phyloP scores from a whole-genome alignment of 164 flowering plant species.

The Tetrastigma voinierianum region DNA sequence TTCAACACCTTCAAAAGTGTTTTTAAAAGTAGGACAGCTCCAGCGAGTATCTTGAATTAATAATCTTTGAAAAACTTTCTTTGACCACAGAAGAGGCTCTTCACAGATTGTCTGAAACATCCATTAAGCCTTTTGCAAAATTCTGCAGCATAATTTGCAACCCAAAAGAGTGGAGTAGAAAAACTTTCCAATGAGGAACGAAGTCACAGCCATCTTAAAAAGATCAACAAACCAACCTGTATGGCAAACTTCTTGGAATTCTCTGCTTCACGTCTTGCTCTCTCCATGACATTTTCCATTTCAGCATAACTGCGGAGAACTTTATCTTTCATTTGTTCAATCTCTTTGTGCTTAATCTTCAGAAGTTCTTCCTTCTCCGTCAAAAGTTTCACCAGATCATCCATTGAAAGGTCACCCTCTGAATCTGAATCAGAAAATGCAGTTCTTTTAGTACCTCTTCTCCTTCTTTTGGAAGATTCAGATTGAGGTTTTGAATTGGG shows the following conservation, averaged over 20 bases:
- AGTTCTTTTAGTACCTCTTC: conserved; percentile 43
- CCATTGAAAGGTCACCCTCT: conserved; percentile 60
- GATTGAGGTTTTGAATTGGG: conserved; percentile 27
- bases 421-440: conserved; percentile 75
- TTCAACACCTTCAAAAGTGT: conserved; percentile 88
- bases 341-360: conserved; percentile 56
- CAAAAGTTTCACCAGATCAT: conserved; percentile 75
- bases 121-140: conserved; percentile 81
- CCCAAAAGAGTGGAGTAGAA: neutral
- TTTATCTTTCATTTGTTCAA: conserved; percentile 68
- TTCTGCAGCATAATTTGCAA: conserved; percentile 42
- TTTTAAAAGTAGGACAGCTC: conserved; percentile 71
- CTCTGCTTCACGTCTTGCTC: conserved; percentile 84
- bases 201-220: neutral
- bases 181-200: neutral
- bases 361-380: conserved; percentile 71
- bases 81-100: conserved; percentile 88
- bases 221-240: conserved; percentile 47
- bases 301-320: conserved; percentile 76
- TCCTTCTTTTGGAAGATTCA: conserved; percentile 29
- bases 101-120: conserved; percentile 89
- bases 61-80: conserved; percentile 78
- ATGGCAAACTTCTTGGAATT: conserved; percentile 84
- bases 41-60: conserved; percentile 48
- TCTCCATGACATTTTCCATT: conserved; percentile 80